phyloP scores from a whole-genome alignment of 176 grass and related monocot genomes.

The Luzula sylvatica region DNA sequence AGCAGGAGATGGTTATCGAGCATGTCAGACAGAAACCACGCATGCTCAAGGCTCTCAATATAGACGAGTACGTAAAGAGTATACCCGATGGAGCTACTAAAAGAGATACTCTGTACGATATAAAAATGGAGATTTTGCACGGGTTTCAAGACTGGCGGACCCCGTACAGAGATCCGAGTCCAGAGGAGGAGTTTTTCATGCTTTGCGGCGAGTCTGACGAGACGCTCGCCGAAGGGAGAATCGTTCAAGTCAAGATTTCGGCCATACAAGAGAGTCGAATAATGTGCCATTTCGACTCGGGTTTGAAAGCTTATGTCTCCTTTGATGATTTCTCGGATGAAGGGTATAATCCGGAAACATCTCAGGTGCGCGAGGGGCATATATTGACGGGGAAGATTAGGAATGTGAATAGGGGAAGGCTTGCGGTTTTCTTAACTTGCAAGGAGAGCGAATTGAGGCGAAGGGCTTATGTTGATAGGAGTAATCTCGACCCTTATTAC shows the following conservation, averaged over 20 bases:
- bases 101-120: slow-evolving; percentile 43
- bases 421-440: slow-evolving; percentile 67
- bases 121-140: slow-evolving; percentile 36
- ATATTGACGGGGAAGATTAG: slow-evolving; percentile 87
- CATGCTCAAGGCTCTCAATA: slow-evolving; percentile 21
- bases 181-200: slow-evolving; percentile 90
- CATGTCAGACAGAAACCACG: slow-evolving; percentile 39
- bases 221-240: slow-evolving; percentile 82
- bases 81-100: slow-evolving; percentile 47
- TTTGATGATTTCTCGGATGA: slow-evolving; percentile 80
- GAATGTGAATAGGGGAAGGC: slow-evolving; percentile 70
- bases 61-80: slow-evolving; percentile 60
- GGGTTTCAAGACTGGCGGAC: slow-evolving; percentile 65
- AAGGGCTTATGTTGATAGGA: slow-evolving; percentile 30
- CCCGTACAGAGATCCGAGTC: slow-evolving; percentile 51
- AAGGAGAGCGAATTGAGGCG: slow-evolving; percentile 57
- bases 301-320: slow-evolving; percentile 77
- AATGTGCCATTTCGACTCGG: slow-evolving; percentile 87
- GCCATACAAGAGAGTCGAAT: slow-evolving; percentile 68
- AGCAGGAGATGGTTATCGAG: slow-evolving; percentile 81
- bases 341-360: slow-evolving; percentile 38
- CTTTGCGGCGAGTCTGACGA: slow-evolving; percentile 95
- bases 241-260: slow-evolving; percentile 89
- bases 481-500: slow-evolving; percentile 70
- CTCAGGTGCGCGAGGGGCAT: slow-evolving; percentile 71